Evolutionary conservation across 306 rosid species (phyloP).

Genomic region (Datisca glomerata): DNA sequence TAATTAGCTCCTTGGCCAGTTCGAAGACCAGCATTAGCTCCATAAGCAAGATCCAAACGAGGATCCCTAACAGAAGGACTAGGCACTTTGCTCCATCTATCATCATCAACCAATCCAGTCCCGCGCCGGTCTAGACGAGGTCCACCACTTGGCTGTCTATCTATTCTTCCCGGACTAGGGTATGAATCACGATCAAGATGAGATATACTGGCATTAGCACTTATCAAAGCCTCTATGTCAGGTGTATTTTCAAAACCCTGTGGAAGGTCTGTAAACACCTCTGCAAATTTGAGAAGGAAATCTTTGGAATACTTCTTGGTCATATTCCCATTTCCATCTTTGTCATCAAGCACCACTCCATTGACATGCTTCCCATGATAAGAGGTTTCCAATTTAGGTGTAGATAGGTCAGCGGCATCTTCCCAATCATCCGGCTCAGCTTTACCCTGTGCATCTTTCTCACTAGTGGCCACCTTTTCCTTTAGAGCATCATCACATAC

Average conservation of each 20-base stretch:
- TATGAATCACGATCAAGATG: constrained; percentile 50
- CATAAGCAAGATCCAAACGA: constrained; percentile 37
- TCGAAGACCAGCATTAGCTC: constrained; percentile 41
- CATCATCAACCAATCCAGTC: constrained; percentile 51
- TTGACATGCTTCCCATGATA: constrained; percentile 21
- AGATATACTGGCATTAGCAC: constrained; percentile 19
- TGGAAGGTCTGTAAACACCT: constrained; percentile 55
- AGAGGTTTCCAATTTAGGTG: constrained; percentile 48
- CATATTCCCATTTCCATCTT: constrained; percentile 34
- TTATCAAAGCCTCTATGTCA: constrained; percentile 36
- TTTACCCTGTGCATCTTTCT: constrained; percentile 32
- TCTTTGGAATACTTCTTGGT: constrained; percentile 70
- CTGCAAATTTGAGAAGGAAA: constrained; percentile 64
- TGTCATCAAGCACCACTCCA: constrained; percentile 9
- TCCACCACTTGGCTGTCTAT: constrained; percentile 43
- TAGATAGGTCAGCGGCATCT: constrained; percentile 80
- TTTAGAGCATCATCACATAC: constrained; percentile 22
- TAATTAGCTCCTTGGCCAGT: constrained; percentile 57
- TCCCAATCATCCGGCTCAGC: constrained; percentile 93
- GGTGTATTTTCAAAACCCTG: constrained; percentile 37
- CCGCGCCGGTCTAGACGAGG: constrained; percentile 70
- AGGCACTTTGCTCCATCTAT: constrained; percentile 51
- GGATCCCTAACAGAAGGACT: constrained; percentile 25
- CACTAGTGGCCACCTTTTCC: constrained; percentile 20
- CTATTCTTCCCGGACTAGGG: constrained; percentile 59